These are phyloP conservation scores for Saposhnikovia divaricata DNA, from an alignment of 129 eudicot genomes.

Conservation along the genomic window DNA sequence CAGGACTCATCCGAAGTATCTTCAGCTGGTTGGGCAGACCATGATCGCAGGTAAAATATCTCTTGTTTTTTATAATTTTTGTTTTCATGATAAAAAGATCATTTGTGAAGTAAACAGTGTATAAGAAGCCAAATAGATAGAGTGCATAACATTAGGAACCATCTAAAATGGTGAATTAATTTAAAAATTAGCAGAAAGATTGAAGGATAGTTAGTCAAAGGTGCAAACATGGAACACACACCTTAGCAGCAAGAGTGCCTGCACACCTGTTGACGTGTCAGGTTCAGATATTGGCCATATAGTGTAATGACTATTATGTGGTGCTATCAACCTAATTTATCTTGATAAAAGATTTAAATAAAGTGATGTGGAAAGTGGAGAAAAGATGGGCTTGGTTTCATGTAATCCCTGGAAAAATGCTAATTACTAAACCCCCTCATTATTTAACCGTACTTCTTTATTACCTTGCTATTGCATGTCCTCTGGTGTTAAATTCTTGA, in stretches of 20 bases:
- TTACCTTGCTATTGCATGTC: neutral
- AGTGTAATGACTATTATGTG: neutral
- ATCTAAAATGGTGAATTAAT: neutral
- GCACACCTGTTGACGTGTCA: neutral
- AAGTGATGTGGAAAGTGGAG: neutral
- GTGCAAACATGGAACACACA: neutral
- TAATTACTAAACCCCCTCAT: neutral
- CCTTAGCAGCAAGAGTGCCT: neutral
- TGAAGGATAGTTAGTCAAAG: neutral
- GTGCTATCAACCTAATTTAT: neutral
- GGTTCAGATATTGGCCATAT: neutral
- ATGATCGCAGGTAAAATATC: slow-evolving; percentile 4
- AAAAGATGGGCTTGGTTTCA: neutral
- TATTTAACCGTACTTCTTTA: neutral
- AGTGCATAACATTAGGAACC: neutral
- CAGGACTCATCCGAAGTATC: slow-evolving; percentile 14
- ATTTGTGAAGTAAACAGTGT: neutral
- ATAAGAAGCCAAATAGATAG: neutral
- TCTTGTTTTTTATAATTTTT: neutral
- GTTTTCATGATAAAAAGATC: neutral
- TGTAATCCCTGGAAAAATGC: neutral
- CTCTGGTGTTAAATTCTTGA: neutral
- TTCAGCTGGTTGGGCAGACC: slow-evolving; percentile 8
- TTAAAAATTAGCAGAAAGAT: neutral
- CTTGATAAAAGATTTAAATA: neutral